Conservation (phyloP, 176 grass and related monocot species). For the Avena sativa region DNA sequence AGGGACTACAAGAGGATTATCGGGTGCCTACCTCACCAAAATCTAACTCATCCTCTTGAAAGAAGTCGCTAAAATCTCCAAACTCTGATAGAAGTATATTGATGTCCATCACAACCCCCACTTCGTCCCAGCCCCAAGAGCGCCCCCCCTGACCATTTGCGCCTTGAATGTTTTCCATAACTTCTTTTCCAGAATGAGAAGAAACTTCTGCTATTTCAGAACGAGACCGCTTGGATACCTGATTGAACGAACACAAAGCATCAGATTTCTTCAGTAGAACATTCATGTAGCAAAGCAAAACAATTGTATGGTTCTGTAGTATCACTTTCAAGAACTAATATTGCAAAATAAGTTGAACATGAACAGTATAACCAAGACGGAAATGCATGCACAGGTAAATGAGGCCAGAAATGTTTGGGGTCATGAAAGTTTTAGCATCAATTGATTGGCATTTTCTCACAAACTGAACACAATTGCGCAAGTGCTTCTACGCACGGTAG, state of each 20-base stretch:
- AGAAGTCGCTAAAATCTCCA: constrained; percentile 96
- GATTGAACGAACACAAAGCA: constrained; percentile 46
- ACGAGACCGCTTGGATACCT: constrained; percentile 76
- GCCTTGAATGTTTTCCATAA: constrained; percentile 52
- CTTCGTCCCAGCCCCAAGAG: constrained; percentile 85
- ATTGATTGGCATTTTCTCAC: constrained; percentile 12
- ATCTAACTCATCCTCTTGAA: constrained; percentile 71
- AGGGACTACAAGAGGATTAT: constrained; percentile 22
- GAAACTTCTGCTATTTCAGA: constrained; percentile 59
- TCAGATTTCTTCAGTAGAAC: constrained; percentile 21
- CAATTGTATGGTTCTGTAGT: constrained; percentile 15
- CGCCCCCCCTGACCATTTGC: constrained; percentile 55
- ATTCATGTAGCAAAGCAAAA: background rate
- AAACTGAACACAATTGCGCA: constrained; percentile 16
- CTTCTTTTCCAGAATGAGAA: constrained; percentile 71
- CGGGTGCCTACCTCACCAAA: constrained; percentile 86
- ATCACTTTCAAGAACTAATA: background rate
- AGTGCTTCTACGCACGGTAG: background rate
- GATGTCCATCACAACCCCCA: constrained; percentile 77
- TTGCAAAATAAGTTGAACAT: constrained; percentile 10
- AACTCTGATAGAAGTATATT: constrained; percentile 85
- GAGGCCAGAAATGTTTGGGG: constrained; percentile 8
- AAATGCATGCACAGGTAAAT: constrained; percentile 19
- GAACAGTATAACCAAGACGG: constrained; percentile 7
- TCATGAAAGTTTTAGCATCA: constrained; percentile 28